Percentiles rank a stretch among this genome's conserved stretches.
Evolutionary conservation across 2,329 filamentous ascomycete genomes (phyloP).

Genomic region (Penicillium janthinellum): DNA sequence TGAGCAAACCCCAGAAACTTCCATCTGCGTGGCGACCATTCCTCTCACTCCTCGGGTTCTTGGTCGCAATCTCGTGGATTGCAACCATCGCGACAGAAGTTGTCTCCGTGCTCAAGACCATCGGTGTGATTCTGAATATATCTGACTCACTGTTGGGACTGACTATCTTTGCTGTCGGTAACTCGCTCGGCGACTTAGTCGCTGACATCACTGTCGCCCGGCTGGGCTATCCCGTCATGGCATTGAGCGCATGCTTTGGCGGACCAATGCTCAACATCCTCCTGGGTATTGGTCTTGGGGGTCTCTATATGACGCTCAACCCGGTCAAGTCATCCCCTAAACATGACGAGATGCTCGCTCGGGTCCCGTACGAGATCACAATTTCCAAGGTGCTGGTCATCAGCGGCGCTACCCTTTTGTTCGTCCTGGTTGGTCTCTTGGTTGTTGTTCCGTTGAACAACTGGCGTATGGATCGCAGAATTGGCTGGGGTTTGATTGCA

Average conservation of each 20-base stretch:
- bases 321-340: constrained; percentile 16
- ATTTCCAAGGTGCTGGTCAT: constrained; percentile 85
- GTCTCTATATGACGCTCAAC: constrained; percentile 81
- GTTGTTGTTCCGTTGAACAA: constrained; percentile 80
- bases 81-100: constrained; percentile 94
- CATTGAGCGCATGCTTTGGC: constrained; percentile 91
- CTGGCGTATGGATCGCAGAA: constrained; percentile 80
- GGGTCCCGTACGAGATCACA: constrained; percentile 73
- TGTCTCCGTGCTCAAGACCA: constrained; percentile 87
- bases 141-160: constrained; percentile 92
- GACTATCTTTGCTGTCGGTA: constrained; percentile 94
- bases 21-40: constrained; percentile 74
- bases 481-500: constrained; percentile 77
- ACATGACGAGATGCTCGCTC: constrained; percentile 2
- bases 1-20: constrained; percentile 47
- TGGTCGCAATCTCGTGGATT: constrained; percentile 93
- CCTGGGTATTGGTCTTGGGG: constrained; percentile 88
- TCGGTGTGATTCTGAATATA: constrained; percentile 89
- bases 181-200: constrained; percentile 90
- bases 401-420: constrained; percentile 77
- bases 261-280: constrained; percentile 98
- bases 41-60: constrained; percentile 85
- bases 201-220: constrained; percentile 92
- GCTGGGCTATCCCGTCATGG: constrained; percentile 96
- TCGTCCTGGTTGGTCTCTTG: constrained; percentile 77